These are phyloP conservation scores for Zygoascus flipseniorum DNA, from an alignment of 805 yeast genomes.

Conservation along the genomic window DNA sequence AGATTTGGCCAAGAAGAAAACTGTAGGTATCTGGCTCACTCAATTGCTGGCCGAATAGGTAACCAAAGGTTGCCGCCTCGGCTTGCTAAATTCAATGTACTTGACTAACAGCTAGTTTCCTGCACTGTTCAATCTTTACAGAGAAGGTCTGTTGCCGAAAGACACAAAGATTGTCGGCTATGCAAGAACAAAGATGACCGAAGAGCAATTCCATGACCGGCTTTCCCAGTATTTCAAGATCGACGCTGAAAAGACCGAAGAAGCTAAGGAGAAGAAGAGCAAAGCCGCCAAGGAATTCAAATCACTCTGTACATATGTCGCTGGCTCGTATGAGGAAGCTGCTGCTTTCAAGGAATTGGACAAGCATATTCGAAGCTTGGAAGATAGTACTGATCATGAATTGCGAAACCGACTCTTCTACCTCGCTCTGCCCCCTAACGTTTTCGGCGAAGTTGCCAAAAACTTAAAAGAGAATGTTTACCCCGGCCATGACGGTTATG, in stretches of 20 bases:
- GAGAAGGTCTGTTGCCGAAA: slow-evolving; percentile 68
- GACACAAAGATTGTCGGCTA: slow-evolving; percentile 77
- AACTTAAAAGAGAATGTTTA: slow-evolving; percentile 64
- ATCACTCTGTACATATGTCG: slow-evolving; percentile 53
- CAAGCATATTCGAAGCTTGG: slow-evolving; percentile 49
- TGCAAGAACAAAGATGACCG: slow-evolving; percentile 72
- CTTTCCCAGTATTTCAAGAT: slow-evolving; percentile 52
- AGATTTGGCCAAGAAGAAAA: slow-evolving; percentile 90
- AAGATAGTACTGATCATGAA: slow-evolving; percentile 28
- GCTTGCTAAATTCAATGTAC: neutral
- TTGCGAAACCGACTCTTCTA: slow-evolving; percentile 75
- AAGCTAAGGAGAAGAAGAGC: slow-evolving; percentile 22
- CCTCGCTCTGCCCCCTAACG: slow-evolving; percentile 92
- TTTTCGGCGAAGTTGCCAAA: slow-evolving; percentile 69
- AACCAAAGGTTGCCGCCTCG: no score
- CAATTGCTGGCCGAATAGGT: neutral
- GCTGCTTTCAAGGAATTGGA: slow-evolving; percentile 63
- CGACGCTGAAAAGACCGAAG: slow-evolving; percentile 29
- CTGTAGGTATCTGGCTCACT: slow-evolving; percentile 36
- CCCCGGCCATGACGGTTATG: slow-evolving; percentile 52
- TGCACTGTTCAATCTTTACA: slow-evolving; percentile 19
- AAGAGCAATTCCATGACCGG: slow-evolving; percentile 60
- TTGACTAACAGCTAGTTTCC: slow-evolving; percentile 3
- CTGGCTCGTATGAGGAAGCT: slow-evolving; percentile 72
- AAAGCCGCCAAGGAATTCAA: slow-evolving; percentile 49